phyloP scores from a whole-genome alignment of 768 basidiomycete genomes.

The Boletus coccyginus region DNA sequence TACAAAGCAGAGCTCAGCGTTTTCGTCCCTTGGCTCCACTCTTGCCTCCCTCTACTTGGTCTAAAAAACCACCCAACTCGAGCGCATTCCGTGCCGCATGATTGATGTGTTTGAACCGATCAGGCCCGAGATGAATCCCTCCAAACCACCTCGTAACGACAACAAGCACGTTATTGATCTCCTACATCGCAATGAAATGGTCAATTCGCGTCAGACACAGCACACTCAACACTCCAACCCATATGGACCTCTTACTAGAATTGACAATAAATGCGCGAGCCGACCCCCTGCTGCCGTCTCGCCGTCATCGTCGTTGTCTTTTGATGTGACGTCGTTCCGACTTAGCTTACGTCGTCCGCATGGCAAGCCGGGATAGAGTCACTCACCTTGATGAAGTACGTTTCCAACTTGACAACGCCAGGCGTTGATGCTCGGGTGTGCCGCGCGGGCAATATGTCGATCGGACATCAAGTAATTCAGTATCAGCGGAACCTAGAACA shows the following conservation, averaged over 20 bases:
- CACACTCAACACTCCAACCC: background rate
- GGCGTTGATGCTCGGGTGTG: constrained; percentile 79
- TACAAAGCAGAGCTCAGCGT: constrained; percentile 14
- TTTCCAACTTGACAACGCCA: constrained; percentile 73
- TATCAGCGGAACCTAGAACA: constrained; percentile 61
- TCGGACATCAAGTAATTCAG: constrained; percentile 69
- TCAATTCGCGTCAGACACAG: background rate
- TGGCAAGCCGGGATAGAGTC: background rate
- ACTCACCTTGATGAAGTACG: constrained; percentile 70
- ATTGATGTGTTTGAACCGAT: constrained; percentile 91
- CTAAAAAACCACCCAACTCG: constrained; percentile 84
- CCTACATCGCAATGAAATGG: constrained; percentile 39
- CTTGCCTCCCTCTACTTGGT: constrained; percentile 37
- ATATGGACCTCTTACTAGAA: constrained; percentile 52
- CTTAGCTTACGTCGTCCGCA: background rate
- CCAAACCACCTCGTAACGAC: constrained; percentile 94
- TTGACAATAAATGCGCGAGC: constrained; percentile 86
- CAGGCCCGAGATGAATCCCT: constrained; percentile 86
- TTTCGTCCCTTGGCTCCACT: constrained; percentile 25
- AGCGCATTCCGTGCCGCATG: constrained; percentile 92
- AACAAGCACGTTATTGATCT: constrained; percentile 80
- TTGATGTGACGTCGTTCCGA: background rate
- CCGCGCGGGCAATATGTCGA: constrained; percentile 67
- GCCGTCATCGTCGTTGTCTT: constrained; percentile 94
- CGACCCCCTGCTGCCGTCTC: constrained; percentile 92